Base-by-base conservation (phyloP, 2,329 filamentous ascomycete species). In the Stenocarpella maydis region DNA sequence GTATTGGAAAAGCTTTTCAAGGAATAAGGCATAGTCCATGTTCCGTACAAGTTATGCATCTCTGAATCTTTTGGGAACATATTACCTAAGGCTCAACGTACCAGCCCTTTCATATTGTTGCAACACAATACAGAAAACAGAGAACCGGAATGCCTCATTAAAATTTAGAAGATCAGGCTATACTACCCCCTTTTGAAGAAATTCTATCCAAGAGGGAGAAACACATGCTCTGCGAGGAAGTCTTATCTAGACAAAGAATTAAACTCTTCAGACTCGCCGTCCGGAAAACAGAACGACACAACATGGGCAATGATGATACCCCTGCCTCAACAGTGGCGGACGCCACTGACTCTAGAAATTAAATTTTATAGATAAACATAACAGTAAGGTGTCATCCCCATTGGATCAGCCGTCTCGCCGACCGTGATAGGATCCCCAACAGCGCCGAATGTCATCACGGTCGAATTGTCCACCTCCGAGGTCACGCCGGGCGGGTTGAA, bases 321-420 rank as follows among this genome's bases (percentile, higher is more conserved):
- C 6, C 39, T 34, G 14, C n/a, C 3, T 28, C 41, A 24, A 47
- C 2, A 58, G 10, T 4, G 9, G 7, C 19, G 12, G 28, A 31
- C 41, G 21, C 41, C 5, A 21, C 55, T 47, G 26, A 45, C 26
- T 21, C 15, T 9, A 34, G 3, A 1, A 31, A 24, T 34, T 37
- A 61, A 37, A 7, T 21, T n/a, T 66, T 55, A 70, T 26, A 68
- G 14, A 37, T 68, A 70, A 10, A 63, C 19, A 34, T 70, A 70
- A 34, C 68, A 70, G 28, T 70, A 70, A 7, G 54, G 64, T 47
- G 41, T 53, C 28, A 49, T 41, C n/a, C 24, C 49, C 65, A 28
- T 54, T 0, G 45, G n/a, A 15, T 68, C 55, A 12, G 55, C 69
- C 5, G 50, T 45, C 49, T 54, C 49, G 5, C 60, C 47, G 21